Conservation (phyloP, 805 yeast species). For the Zygosaccharomyces siamensis region DNA sequence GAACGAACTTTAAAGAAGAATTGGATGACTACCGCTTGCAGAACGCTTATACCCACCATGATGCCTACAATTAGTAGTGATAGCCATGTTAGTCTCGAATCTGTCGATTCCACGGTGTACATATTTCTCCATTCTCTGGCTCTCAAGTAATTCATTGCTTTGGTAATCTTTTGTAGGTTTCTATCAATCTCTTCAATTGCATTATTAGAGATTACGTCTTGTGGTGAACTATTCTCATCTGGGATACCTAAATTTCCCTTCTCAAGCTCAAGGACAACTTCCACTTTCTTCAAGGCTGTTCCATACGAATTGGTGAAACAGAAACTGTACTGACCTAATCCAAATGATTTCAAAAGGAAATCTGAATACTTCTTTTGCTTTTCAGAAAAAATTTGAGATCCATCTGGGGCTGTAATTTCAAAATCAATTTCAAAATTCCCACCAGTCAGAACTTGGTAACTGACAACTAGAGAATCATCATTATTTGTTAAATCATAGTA, state of each 20-base stretch:
- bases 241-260: slow-evolving; percentile 29
- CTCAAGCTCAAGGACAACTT: slow-evolving; percentile 53
- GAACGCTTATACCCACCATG: slow-evolving; percentile 70
- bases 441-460: slow-evolving; percentile 55
- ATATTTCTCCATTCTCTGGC: slow-evolving; percentile 97
- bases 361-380: slow-evolving; percentile 61
- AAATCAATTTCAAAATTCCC: slow-evolving; percentile 66
- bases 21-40: slow-evolving; percentile 79
- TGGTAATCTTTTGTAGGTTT: slow-evolving; percentile 53
- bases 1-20: slow-evolving; percentile 59
- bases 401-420: slow-evolving; percentile 52
- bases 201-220: slow-evolving; percentile 48
- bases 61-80: slow-evolving; percentile 64
- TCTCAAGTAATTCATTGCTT: slow-evolving; percentile 77
- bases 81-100: slow-evolving; percentile 70
- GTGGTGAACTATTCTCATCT: slow-evolving; percentile 43
- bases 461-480: slow-evolving; percentile 39
- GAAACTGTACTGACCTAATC: slow-evolving; percentile 58
- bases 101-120: slow-evolving; percentile 80
- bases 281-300: slow-evolving; percentile 60
- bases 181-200: slow-evolving; percentile 55
- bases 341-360: slow-evolving; percentile 52
- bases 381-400: slow-evolving; percentile 44
- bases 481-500: slow-evolving; percentile 36
- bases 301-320: slow-evolving; percentile 63